Percentiles rank a stretch among this genome's conserved stretches.
phyloP scores from a whole-genome alignment of 495 filamentous ascomycete species.

The Neurospora sp. region DNA sequence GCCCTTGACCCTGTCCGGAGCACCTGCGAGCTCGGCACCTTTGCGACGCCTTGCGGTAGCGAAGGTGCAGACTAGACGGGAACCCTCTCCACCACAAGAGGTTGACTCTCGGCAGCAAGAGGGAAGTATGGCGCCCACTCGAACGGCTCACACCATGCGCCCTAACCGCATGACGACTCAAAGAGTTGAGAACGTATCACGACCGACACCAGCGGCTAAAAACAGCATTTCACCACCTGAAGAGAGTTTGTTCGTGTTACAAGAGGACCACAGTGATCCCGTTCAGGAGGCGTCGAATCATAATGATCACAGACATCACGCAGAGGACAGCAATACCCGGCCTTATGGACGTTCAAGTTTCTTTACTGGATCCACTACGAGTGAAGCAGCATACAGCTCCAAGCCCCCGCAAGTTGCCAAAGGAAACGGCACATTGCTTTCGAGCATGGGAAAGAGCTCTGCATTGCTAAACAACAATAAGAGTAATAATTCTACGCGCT shows the following conservation, averaged over 20 bases:
- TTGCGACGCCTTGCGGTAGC: slow-evolving; percentile 9
- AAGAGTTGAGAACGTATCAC: not conserved
- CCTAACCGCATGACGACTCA: not conserved
- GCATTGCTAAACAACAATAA: not conserved
- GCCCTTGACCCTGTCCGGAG: slow-evolving; percentile 31
- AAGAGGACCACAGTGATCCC: not conserved
- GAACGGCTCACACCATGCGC: not conserved
- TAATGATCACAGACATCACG: not conserved
- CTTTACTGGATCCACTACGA: not conserved
- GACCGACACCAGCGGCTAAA: not conserved
- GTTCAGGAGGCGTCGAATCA: not conserved
- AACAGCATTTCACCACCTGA: not conserved
- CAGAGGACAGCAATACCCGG: not conserved
- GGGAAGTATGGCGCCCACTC: not conserved
- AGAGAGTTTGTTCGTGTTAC: not conserved
- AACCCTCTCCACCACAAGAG: slow-evolving; percentile 5
- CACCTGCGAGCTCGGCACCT: slow-evolving; percentile 26
- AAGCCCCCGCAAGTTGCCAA: not conserved
- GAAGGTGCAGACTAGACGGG: not conserved
- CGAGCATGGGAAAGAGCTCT: not conserved
- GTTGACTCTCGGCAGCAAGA: not conserved
- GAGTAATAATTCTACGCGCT: not conserved
- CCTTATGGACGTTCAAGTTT: not conserved
- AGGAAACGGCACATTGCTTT: not conserved
- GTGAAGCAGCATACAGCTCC: not conserved